Base-by-base conservation (phyloP, 2,329 filamentous ascomycete genomes). In the Trichophyton mentagrophytes region DNA sequence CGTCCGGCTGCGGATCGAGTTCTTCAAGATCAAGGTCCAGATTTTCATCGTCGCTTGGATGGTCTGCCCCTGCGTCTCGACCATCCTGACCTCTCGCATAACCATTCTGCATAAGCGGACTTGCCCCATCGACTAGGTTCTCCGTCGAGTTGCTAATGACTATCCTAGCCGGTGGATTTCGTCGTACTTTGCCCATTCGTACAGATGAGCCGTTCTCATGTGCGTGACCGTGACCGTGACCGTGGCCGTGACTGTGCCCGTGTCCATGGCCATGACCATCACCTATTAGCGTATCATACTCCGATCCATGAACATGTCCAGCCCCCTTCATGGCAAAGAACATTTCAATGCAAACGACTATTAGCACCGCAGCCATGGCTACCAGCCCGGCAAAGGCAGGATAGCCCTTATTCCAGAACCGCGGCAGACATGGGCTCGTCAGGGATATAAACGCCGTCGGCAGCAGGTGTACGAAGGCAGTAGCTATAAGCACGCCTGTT, bases 311-410 rank as follows among this genome's bases (percentile, higher is more conserved):
- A 56, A 79, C 77, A 69, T 85, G 83, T 15, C 78, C 78, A 7
- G 82, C 83, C 3, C 84, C 84, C 69, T 81, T 80, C 59, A 86
- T 87, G 0, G 90, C 90, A 66, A 97, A 85, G 71, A 90, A 90
- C 76, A 93, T 95, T 73, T 97, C 92, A 59, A 96, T 81, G 1
- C 84, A 82, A 5, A 95, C 89, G 2, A 96, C 90, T 3, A 88
- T 77, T 62, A 95, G 79, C n/a, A 89, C 88, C 9, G 88, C 85
- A 8, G 85, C 73, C 88, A 95, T 92, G 61, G 89, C 87, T 55
- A 95, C 82, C 56, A 93, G 79, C 1, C 90, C 90, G 0, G 89
- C 85, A 71, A 95, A 85, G 4, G 89, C 88, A 55, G 80, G 82
- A 71, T 93, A 95, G n/a, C 82, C 82, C 64, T 86, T 69, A 70